Evolutionary conservation across 139 green algal species (phyloP), one percentile per base, ranked within the genome.

Genomic region (Volvox africanus): DNA sequence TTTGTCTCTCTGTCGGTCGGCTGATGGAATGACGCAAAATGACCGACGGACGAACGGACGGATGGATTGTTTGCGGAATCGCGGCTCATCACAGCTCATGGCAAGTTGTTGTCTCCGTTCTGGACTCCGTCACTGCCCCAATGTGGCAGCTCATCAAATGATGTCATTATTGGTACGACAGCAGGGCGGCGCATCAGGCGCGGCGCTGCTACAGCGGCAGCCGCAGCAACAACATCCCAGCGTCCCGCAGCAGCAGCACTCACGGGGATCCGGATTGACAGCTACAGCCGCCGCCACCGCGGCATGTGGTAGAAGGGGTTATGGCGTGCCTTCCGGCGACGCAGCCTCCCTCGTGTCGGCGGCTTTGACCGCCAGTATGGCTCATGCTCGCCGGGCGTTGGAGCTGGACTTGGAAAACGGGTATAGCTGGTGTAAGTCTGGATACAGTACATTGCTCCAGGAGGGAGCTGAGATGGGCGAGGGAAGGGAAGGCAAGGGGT

Each of bases 361-460:
- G 2, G 78, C 88, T 19, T 67, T 92, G 36, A 61, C 61, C 2
- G 73, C 82, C 32, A 88, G 79, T 78, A 37, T 86, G 37, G 79
- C 79, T 0, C 79, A 87, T 14, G 88, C 88, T 0, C 61, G 80
- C 22, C 28, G 50, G n/a, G 88, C 88, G 6, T 35, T 92, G 79
- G 79, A 87, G 65, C 20, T 88, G 79, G 88, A 88, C 65, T 35
- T 88, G 26, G 33, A 79, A 21, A 81, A 91, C 78, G 87, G 75
- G 21, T 91, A 86, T 73, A 86, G 75, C 86, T 91, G 86, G 86
- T 91, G 86, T 91, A 32, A 91, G 86, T 91, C 1, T 33, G 65
- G 44, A 55, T 55, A 9, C 5, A 55, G 44, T 55, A 55, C 44
- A 9, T 5, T 9, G 44, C 44, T 55, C 65, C 65, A 28, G 65